phyloP scores from a whole-genome alignment of 345 rosid genomes.

The Citrus inodora region DNA sequence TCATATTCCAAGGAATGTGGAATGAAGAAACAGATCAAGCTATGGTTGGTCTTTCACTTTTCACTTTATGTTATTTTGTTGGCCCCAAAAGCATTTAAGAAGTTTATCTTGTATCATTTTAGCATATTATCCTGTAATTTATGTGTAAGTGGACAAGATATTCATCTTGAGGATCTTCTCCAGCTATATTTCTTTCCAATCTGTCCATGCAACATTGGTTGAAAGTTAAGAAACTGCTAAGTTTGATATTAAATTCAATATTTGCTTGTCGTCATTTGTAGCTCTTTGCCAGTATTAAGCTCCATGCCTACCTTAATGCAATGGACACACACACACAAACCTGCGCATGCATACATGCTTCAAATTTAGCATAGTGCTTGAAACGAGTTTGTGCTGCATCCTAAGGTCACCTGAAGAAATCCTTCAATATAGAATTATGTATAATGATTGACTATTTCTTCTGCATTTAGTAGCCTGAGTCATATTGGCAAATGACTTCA shows the following conservation, averaged over 20 bases:
- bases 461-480: neutral
- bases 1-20: conserved; percentile 80
- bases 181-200: neutral
- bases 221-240: neutral
- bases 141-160: neutral
- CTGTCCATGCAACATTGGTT: neutral
- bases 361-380: neutral
- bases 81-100: neutral
- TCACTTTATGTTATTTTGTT: conserved; percentile 4
- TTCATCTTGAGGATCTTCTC: neutral
- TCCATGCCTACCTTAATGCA: neutral
- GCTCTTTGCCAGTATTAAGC: neutral
- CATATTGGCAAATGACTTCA: neutral
- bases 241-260: neutral
- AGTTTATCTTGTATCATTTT: neutral
- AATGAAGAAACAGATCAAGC: conserved; percentile 65
- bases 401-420: neutral
- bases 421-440: neutral
- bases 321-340: too few species aligned
- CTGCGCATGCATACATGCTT: too few species aligned
- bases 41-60: conserved; percentile 47
- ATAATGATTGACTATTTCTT: neutral
- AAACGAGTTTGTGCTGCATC: neutral
- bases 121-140: neutral
- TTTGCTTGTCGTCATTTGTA: neutral